Conservation (phyloP, 108 stramenopile species). For the Cylindrotheca fusiformis region DNA sequence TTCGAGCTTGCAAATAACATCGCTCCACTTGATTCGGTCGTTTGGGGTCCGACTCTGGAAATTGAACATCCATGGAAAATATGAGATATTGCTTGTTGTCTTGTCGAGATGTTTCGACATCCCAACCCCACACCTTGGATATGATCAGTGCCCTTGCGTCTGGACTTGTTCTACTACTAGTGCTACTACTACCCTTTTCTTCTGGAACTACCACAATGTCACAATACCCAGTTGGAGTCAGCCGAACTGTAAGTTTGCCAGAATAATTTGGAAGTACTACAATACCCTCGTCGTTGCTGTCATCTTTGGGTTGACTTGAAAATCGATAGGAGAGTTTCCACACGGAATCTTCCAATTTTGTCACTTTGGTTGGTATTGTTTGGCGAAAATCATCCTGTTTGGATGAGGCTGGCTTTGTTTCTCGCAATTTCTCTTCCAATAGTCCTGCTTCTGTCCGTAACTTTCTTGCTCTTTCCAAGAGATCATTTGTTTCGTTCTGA, state of each 20-base stretch:
- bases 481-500: neutral
- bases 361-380: neutral
- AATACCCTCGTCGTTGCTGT: conserved; percentile 4
- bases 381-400: neutral
- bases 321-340: conserved; percentile 56
- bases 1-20: conserved; percentile 56
- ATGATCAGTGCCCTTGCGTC: conserved; percentile 15
- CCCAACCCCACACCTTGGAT: conserved; percentile 70
- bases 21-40: conserved; percentile 16
- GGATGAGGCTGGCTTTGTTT: neutral
- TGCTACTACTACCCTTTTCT: neutral
- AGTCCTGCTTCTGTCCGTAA: conserved; percentile 24
- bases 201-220: conserved; percentile 10
- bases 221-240: conserved; percentile 55
- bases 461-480: conserved; percentile 21
- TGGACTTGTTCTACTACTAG: no score
- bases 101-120: conserved; percentile 46
- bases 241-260: conserved; percentile 48
- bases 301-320: conserved; percentile 42
- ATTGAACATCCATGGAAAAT: conserved; percentile 51
- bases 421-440: conserved; percentile 25
- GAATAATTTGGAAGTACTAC: conserved; percentile 24
- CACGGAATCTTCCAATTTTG: conserved; percentile 21
- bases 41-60: conserved; percentile 31
- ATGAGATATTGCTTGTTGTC: conserved; percentile 50